Base-by-base conservation (phyloP, 179 eudicot genomes). In the Spergularia azorica region DNA sequence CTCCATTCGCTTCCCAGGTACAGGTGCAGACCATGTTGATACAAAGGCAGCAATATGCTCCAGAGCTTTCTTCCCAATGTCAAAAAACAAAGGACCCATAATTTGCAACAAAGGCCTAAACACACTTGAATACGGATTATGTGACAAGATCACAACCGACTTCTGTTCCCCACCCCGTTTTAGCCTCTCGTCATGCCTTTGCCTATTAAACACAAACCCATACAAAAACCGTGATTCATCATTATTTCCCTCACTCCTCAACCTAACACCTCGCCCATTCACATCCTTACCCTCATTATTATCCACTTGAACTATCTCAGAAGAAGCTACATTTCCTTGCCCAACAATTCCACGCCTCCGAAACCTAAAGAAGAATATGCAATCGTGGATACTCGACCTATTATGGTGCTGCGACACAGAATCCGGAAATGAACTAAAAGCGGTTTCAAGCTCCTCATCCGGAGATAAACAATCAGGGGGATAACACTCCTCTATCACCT, bases 131-230 rank as follows among this genome's bases (percentile, higher is more conserved):
- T 87, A 93, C 7, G 98, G 98, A 77, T 81, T 75, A 52, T 89
- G 91, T 71, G 97, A 95, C 76, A 95, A 82, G 75, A 95, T 93
- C 59, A 95, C 97, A 62, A 95, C 97, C 12, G 98, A 95, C 79
- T 93, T 93, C 80, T 95, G 98, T 69, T 95, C 98, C 65, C 98
- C 98, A 55, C 98, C 98, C 68, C 98, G 86, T 86, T 88, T 93
- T 36, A 95, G 91, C 89, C 90, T 90, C 83, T 95, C 98, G 70
- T 95, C 98, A 60, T 95, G 98, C 79, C 97, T 89, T 87, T 95
- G 97, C 82, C 98, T 91, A 81, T 95, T 92, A 55, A 87, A 79
- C 41, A 83, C 88, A 82, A 71, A 87, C 9, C 88, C 87, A 67
- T 86, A 86, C 63, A 86, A 75, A 77, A 71, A 81, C 14, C 48